phyloP scores from a whole-genome alignment of 495 filamentous ascomycete genomes.

The Penicillium simplicissimum region DNA sequence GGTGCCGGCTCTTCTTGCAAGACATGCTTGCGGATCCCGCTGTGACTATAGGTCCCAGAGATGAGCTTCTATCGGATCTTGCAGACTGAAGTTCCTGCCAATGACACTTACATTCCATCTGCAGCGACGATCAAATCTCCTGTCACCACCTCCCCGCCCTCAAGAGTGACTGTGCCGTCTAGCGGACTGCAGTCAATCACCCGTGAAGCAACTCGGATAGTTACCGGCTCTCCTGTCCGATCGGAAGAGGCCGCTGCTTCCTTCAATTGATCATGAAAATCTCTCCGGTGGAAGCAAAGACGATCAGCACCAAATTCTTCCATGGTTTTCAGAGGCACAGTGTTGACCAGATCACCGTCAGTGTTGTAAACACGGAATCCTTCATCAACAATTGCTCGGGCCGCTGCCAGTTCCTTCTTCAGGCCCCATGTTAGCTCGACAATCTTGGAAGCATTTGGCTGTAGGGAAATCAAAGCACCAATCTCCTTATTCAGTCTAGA shows the following conservation, averaged over 20 bases:
- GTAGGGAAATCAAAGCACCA: slow-evolving; percentile 31
- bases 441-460: slow-evolving; percentile 36
- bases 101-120: slow-evolving; percentile 42
- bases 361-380: slow-evolving; percentile 34
- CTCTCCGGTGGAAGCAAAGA: slow-evolving; percentile 30
- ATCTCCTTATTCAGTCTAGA: slow-evolving; percentile 32
- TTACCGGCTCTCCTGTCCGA: slow-evolving; percentile 21
- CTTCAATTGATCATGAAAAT: slow-evolving; percentile 30
- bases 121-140: slow-evolving; percentile 48
- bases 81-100: background rate
- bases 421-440: slow-evolving; percentile 26
- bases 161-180: slow-evolving; percentile 25
- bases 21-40: slow-evolving; percentile 20
- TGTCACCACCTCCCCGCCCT: slow-evolving; percentile 20
- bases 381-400: slow-evolving; percentile 27
- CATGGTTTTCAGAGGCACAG: slow-evolving; percentile 21
- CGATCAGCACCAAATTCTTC: slow-evolving; percentile 28
- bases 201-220: slow-evolving; percentile 15
- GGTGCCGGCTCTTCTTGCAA: slow-evolving; percentile 7
- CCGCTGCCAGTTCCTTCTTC: slow-evolving; percentile 11
- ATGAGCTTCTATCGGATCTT: background rate
- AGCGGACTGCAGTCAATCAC: slow-evolving; percentile 23
- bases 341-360: slow-evolving; percentile 22
- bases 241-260: slow-evolving; percentile 15
- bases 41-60: slow-evolving; percentile 10